These are phyloP conservation scores for Russula griseocarnosa DNA, from an alignment of 768 basidiomycete genomes.

Conservation along the genomic window DNA sequence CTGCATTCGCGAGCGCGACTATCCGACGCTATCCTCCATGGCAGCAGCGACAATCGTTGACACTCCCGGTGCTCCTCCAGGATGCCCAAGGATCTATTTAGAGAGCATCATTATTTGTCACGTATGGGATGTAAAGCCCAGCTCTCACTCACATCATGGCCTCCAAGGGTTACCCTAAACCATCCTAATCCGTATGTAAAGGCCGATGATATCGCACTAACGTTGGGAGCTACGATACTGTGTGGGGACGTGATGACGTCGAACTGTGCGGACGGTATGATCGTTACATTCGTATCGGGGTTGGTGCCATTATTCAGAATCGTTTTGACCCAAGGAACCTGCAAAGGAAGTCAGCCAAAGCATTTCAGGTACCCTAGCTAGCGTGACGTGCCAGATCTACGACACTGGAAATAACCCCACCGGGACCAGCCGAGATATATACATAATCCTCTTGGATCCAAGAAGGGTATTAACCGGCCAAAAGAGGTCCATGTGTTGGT, in stretches of 20 bases:
- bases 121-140: neutral
- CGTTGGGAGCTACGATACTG: conserved; percentile 28
- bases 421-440: conserved; percentile 38
- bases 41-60: conserved; percentile 35
- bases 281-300: conserved; percentile 32
- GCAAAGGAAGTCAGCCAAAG: neutral
- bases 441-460: conserved; percentile 32
- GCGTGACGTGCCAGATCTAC: conserved; percentile 42
- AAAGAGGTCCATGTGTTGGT: conserved; percentile 36
- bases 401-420: conserved; percentile 42
- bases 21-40: conserved; percentile 38
- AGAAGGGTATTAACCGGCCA: conserved; percentile 37
- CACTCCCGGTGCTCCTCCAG: conserved; percentile 38
- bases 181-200: conserved; percentile 45
- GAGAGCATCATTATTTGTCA: neutral
- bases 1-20: conserved; percentile 30
- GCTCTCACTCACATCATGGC: conserved; percentile 38
- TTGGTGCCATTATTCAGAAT: conserved; percentile 38
- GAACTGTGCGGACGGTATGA: conserved; percentile 37
- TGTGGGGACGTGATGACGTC: conserved; percentile 35
- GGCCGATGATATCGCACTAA: conserved; percentile 20
- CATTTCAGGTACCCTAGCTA: neutral
- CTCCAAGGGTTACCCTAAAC: conserved; percentile 38
- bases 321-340: conserved; percentile 42
- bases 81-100: conserved; percentile 34